These are phyloP conservation scores for Glonium stellatum DNA, from an alignment of 495 filamentous ascomycete genomes.

Conservation along the genomic window DNA sequence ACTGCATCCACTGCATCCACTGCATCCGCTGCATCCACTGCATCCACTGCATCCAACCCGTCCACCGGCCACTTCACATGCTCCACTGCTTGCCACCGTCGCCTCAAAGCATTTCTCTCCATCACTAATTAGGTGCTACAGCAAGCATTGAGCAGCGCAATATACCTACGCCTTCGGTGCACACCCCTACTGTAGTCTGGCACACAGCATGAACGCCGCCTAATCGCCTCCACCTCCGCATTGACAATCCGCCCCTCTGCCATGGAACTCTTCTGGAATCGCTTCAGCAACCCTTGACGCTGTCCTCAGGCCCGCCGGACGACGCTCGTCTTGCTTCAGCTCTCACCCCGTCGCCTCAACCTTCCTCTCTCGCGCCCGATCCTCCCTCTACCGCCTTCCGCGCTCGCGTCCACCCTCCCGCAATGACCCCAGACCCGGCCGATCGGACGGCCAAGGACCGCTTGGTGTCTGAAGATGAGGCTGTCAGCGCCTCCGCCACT, in stretches of 20 bases:
- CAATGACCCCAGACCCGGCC: constrained; percentile 10
- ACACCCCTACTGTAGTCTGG: background rate
- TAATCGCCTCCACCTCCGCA: constrained; percentile 8
- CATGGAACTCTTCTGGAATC: constrained; percentile 25
- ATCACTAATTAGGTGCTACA: background rate
- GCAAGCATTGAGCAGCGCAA: background rate
- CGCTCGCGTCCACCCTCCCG: background rate
- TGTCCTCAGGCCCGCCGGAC: constrained; percentile 7
- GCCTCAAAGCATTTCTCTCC: background rate
- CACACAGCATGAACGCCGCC: constrained; percentile 1
- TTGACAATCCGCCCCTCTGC: constrained; percentile 8
- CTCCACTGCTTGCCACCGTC: background rate
- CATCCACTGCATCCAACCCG: too few relatives aligned
- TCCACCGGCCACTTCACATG: background rate
- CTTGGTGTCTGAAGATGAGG: constrained; percentile 8
- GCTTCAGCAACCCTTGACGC: constrained; percentile 16
- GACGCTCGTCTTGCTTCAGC: constrained; percentile 19
- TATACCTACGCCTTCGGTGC: background rate
- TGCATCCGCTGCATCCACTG: too few relatives aligned
- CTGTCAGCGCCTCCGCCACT: constrained; percentile 10
- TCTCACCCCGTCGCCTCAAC: constrained; percentile 6
- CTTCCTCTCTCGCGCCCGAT: background rate
- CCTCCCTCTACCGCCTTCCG: background rate
- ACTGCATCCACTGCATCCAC: too few relatives aligned
- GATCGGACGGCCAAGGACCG: constrained; percentile 11